Base-by-base conservation (phyloP, 495 filamentous ascomycete genomes). In the Penicillium goetzii region DNA sequence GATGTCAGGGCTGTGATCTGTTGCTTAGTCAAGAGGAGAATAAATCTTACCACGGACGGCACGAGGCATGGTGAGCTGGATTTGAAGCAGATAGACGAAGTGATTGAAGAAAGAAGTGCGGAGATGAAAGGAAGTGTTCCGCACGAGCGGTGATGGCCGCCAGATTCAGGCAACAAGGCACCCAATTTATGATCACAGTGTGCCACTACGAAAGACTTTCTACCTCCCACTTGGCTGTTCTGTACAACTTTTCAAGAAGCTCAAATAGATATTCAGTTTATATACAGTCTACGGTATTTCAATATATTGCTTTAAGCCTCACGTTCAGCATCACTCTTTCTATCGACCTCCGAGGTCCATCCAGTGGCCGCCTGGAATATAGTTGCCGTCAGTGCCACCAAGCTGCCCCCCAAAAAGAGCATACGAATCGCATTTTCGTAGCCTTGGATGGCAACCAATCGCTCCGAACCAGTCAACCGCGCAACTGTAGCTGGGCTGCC, bases 321-420 rank as follows among this genome's bases (percentile, higher is more conserved):
- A 10, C 14, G 25, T 9, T 61, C 58, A 6, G n/a, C 1, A 41
- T 68, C 56, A 17, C 34, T 19, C 15, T 63, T 51, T 25, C 60
- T 61, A 19, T 68, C 40, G 19, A 14, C 52, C 15, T 50, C 59
- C 11, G 66, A 73, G 12, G 60, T 81, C 89, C 89, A 91, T 3
- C 90, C 90, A 5, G 89, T 89, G 14, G 83, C 85, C 2, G 89
- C 89, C 74, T 92, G 90, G 32, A 90, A 67, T 6, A 83, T 60
- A 26, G 85, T 71, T 34, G 88, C 83, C 8, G 83, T 36, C 10
- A 86, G 58, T 21, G 84, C 83, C 58, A 92, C 60, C 23, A 72
- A 83, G 36, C 82, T 80, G 1, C 84, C 85, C 15, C 81, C 80
- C 51, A 85, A 68, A 62, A 91, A 90, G 50, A 92, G 67, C 23